A percentile compares a stretch with the other conserved stretches of the same genome.
phyloP scores from a whole-genome alignment of 768 basidiomycete genomes.

The Xerocomellus intermedius region DNA sequence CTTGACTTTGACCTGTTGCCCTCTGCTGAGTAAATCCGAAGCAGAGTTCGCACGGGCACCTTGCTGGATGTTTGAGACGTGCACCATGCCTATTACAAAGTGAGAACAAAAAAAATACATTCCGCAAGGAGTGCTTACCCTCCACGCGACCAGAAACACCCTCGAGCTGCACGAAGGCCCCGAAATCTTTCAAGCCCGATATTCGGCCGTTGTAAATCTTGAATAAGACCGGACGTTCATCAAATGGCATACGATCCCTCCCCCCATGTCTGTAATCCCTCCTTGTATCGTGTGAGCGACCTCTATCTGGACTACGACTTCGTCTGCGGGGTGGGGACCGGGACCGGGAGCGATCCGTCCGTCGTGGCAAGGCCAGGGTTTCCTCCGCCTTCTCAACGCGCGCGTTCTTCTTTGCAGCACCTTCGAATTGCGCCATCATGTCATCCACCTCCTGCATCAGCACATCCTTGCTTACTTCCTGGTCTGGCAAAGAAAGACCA shows the following conservation, averaged over 20 bases:
- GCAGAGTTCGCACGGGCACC: constrained; percentile 86
- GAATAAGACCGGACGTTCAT: constrained; percentile 85
- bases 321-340: constrained; percentile 48
- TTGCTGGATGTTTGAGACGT: constrained; percentile 88
- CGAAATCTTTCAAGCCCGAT: constrained; percentile 88
- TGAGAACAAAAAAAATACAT: constrained; percentile 1
- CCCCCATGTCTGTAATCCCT: constrained; percentile 41
- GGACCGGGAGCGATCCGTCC: constrained; percentile 47
- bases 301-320: constrained; percentile 61
- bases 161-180: constrained; percentile 89
- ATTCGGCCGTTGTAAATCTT: constrained; percentile 94
- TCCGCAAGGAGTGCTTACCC: constrained; percentile 52
- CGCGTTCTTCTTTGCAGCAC: constrained; percentile 61
- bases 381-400: constrained; percentile 42
- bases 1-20: constrained; percentile 90
- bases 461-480: constrained; percentile 68
- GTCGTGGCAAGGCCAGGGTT: constrained; percentile 59
- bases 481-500: constrained; percentile 79
- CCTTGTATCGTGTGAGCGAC: constrained; percentile 44
- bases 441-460: constrained; percentile 89
- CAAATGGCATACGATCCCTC: constrained; percentile 43
- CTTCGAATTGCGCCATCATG: constrained; percentile 73
- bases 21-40: constrained; percentile 79
- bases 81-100: constrained; percentile 78
- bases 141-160: constrained; percentile 84